Base-by-base conservation (phyloP, 345 rosid species). In the Acer saccharum region DNA sequence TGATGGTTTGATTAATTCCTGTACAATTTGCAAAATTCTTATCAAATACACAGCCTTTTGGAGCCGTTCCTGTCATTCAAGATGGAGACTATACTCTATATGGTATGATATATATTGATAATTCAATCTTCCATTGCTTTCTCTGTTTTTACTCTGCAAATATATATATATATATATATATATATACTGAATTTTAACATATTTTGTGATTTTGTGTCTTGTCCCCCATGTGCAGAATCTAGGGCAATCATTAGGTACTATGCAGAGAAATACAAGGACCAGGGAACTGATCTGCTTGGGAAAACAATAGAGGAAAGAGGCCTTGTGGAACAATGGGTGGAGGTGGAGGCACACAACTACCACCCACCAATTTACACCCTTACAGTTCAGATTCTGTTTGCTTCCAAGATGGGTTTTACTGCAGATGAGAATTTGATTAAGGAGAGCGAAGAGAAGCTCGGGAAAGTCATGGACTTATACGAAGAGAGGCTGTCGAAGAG, bases 221-320 rank as follows among this genome's bases (percentile, higher is more conserved):
- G 39, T 35, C 39, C 39, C 35, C 39, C 39, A 35, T 71, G 4
- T 70, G 65, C 81, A 91, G 98, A 91, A 83, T 93, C 93, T 0
- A 81, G 95, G 11, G 98, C 95, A 4, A 88, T 91, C 75, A 83
- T 90, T 60, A 84, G 95, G 80, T 91, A 90, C 83, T 80, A 85
- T 60, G 88, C 97, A 2, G 89, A 93, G 69, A 93, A 91, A 41
- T 89, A 90, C 88, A 80, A 69, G 79, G 57, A 77, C 3, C 89
- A 86, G 25, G 88, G 87, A 18, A 85, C 84, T 8, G 87, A 85
- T 21, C 84, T 88, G 23, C 77, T 86, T 11, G 87, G 89, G 0
- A 69, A 83, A 44, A 84, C 85, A 1, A 18, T 82, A 21, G 88
- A 88, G 75, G 89, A 83, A 12, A 86, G 87, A 58, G 98, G 89